Percentiles rank a stretch among this genome's conserved stretches.
These are phyloP conservation scores for Vickermania ingenoplastis DNA, from an alignment of 208 protist genomes.

Conservation along the genomic window DNA sequence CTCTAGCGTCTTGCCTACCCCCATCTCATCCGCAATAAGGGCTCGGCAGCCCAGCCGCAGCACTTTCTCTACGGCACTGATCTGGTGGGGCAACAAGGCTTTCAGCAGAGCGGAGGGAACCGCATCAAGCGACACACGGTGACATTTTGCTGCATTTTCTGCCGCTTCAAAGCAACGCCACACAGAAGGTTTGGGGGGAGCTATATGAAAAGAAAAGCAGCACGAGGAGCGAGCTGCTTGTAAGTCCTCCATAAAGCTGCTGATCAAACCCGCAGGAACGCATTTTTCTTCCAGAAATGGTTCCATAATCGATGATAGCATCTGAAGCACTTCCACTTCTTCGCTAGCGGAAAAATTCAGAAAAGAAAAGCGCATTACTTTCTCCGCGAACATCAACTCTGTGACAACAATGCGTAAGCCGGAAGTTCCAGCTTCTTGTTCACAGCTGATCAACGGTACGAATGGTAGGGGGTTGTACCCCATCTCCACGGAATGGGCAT, in stretches of 20 bases:
- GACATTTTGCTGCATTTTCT: too few relatives aligned
- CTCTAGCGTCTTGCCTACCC: slow-evolving; percentile 74
- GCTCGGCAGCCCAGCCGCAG: slow-evolving; percentile 34
- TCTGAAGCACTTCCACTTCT: not conserved
- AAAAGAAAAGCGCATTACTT: slow-evolving; percentile 4
- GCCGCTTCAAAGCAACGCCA: too few relatives aligned
- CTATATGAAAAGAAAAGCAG: not conserved
- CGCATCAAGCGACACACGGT: too few relatives aligned
- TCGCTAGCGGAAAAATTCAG: slow-evolving; percentile 20
- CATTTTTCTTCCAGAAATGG: slow-evolving; percentile 1
- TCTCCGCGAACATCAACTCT: not conserved
- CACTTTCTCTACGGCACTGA: slow-evolving; percentile 38
- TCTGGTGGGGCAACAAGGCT: slow-evolving; percentile 45
- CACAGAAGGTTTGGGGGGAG: too few relatives aligned
- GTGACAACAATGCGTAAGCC: not conserved
- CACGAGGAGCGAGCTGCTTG: slow-evolving; percentile 3
- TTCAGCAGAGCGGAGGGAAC: slow-evolving; percentile 4
- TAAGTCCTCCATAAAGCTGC: slow-evolving; percentile 19
- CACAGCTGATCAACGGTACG: slow-evolving; percentile 1
- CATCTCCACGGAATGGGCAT: slow-evolving; percentile 9
- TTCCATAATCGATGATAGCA: slow-evolving; percentile 18
- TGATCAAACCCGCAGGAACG: slow-evolving; percentile 13
- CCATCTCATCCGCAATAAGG: slow-evolving; percentile 81
- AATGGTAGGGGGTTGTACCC: slow-evolving; percentile 2
- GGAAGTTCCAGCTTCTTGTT: not conserved